Evolutionary conservation across 1,139 yeast genomes (phyloP), one percentile per base, ranked within the genome.

Genomic region (Pichia sp.): DNA sequence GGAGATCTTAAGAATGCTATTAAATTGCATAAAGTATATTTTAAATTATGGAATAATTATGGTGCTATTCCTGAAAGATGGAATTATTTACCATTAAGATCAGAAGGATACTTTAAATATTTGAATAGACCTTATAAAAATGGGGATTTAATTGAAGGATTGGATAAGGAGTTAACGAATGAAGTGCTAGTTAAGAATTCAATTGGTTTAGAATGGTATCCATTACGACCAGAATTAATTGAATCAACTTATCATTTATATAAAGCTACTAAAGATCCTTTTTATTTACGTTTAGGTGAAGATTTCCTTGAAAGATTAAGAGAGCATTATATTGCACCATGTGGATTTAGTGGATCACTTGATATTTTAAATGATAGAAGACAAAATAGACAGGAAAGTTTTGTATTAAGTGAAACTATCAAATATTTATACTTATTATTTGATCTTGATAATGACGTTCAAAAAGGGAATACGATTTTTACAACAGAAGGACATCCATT

Each of bases 401-500:
- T 89, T 68, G 94, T 86, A 10, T 60, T 89, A 49, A 80, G 94
- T 41, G 97, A 88, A 57, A 84, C 95, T 0, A 67, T 84, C 41
- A 88, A 88, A 61, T 89, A 89, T 56, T 64, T 88, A n/a, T 88
- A 80, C 54, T 61, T 88, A 25, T 62, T 88, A 37, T 88, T 88
- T 63, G 94, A 87, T 56, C 78, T 72, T 11, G 68, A 68, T 6
- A 36, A 33, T 13, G 33, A 40, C 4, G 27, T 36, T 25, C 47
- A 34, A 23, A 38, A 35, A 10, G 74, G 76, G 33, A 81, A 79
- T 52, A 72, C 82, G 63, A 69, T 89, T 1, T 89, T 88, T 54
- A 83, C 95, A 10, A 89, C 97, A 0, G 97, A 89, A 56, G 97
- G 93, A 0, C 97, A 89, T 59, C 96, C 96, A 2, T 58, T 88